Evolutionary conservation across 2,329 filamentous ascomycete species (phyloP), one percentile per base, ranked within the genome.

Genomic region (Penicillium palitans): DNA sequence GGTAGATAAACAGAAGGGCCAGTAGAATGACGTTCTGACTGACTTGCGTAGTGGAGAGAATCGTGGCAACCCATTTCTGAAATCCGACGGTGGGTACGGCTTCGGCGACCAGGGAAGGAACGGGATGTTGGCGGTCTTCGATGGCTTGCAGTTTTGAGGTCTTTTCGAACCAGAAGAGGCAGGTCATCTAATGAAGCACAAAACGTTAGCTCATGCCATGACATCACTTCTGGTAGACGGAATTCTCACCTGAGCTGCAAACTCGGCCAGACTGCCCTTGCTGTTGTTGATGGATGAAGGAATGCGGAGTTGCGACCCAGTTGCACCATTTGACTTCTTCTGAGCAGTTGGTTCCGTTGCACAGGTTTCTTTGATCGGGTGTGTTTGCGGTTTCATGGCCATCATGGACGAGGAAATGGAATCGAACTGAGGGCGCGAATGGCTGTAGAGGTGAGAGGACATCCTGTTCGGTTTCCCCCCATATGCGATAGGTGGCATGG

Each of bases 111-210:
- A 97, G 80, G 33, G 83, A 64, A 78, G 56, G 83, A 77, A 47
- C 84, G 72, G 37, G 79, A 63, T 40, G 71, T 63, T 66, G 69
- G 63, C 62, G 78, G 10, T 87, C 84, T 71, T 93, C 89, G 39
- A 93, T 90, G 57, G 85, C 83, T 66, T 89, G 85, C 17, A 98
- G 79, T 24, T 89, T 89, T n/a, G 89, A 84, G 44, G 90, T 89
- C 17, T 89, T 90, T 76, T 98, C 93, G 72, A 98, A 98, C 93
- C 95, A 98, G 78, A 98, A 97, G 15, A 99, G 82, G 71, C 93
- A 97, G 13, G 93, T 96, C 76, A 98, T 90, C 90, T 96, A 45
- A 15, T 31, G 51, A 51, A 57, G 8, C 2, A 21, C 2, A 15
- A n/a, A 2, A 13, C 4, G 41, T 52, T 40, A 62, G 59, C 31